These are phyloP conservation scores for Massariosphaeria phaeospora DNA, from an alignment of 495 filamentous ascomycete species.

Conservation along the genomic window DNA sequence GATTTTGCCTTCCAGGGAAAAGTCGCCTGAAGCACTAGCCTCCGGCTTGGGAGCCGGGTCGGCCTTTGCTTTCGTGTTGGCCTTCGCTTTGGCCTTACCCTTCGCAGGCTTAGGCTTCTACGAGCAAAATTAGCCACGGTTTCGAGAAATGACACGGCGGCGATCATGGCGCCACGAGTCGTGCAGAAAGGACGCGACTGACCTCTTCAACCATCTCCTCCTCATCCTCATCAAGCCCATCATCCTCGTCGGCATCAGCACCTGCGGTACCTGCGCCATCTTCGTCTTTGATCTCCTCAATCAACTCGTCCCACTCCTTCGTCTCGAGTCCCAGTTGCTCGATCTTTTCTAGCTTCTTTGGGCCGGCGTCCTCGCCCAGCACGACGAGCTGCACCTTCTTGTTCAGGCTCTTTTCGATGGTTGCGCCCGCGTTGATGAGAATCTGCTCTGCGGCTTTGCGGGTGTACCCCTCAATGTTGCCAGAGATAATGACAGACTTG, in stretches of 20 bases:
- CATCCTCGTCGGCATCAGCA: slow-evolving; percentile 9
- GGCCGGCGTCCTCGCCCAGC: slow-evolving; percentile 14
- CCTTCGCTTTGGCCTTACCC: slow-evolving; percentile 13
- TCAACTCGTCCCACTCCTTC: slow-evolving; percentile 19
- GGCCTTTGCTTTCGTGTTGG: slow-evolving; percentile 22
- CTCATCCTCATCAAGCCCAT: slow-evolving; percentile 12
- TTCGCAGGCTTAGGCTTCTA: slow-evolving; percentile 10
- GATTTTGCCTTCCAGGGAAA: slow-evolving; percentile 15
- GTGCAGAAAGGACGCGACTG: neutral
- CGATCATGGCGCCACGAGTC: neutral
- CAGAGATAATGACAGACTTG: slow-evolving; percentile 16
- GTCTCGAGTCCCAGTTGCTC: slow-evolving; percentile 17
- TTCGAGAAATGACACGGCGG: neutral
- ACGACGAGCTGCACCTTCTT: slow-evolving; percentile 25
- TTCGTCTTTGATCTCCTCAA: slow-evolving; percentile 20
- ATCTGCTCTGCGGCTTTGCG: slow-evolving; percentile 14
- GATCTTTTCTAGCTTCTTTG: slow-evolving; percentile 23
- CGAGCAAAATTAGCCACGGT: neutral
- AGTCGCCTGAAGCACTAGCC: neutral
- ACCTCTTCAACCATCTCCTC: slow-evolving; percentile 20
- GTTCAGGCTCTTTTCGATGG: slow-evolving; percentile 23
- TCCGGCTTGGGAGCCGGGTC: slow-evolving; percentile 12
- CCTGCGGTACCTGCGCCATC: neutral
- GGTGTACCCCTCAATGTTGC: slow-evolving; percentile 16
- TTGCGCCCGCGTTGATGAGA: slow-evolving; percentile 21